Evolutionary conservation across 78 protist species (phyloP).

Genomic region (Capsaspora owczarzaki): DNA sequence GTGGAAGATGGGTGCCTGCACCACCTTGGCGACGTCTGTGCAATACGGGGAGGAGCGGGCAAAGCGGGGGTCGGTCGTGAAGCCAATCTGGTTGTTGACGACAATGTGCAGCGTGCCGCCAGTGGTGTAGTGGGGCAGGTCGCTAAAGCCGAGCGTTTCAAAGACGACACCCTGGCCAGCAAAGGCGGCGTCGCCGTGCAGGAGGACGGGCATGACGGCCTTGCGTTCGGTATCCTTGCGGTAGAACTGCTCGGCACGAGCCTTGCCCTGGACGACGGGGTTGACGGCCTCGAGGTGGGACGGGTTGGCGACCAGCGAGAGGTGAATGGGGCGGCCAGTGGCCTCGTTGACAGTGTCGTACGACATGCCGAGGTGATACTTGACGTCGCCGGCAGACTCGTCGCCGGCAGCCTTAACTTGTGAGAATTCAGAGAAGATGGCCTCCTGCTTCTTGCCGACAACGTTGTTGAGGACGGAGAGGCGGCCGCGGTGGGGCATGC

Average conservation of each 20-base stretch:
- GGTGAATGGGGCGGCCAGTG: conserved; percentile 42
- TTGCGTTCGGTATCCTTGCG: conserved; percentile 5
- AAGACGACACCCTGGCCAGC: conserved; percentile 89
- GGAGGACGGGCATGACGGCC: conserved; percentile 30
- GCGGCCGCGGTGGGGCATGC: conserved; percentile 96
- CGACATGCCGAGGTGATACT: conserved; percentile 90
- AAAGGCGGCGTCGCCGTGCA: conserved; percentile 97
- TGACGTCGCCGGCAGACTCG: conserved; percentile 86
- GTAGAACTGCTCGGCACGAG: conserved; percentile 76
- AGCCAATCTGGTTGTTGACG: conserved; percentile 95
- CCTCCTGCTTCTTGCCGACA: background rate
- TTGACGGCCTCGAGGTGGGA: conserved; percentile 92
- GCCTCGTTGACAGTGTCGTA: conserved; percentile 11
- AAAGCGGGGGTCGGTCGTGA: conserved; percentile 89
- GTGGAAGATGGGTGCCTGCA: conserved; percentile 91
- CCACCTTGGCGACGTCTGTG: conserved; percentile 79
- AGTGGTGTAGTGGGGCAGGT: conserved; percentile 64
- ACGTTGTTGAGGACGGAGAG: conserved; percentile 62
- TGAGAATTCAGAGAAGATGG: background rate
- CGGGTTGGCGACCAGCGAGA: conserved; percentile 91
- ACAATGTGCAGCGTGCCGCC: conserved; percentile 94
- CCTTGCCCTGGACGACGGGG: conserved; percentile 92
- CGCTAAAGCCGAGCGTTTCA: conserved; percentile 68
- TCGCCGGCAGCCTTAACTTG: background rate
- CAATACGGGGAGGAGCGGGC: conserved; percentile 77